These are phyloP conservation scores for Tuctoria greenei DNA, from an alignment of 176 grass and related monocot genomes.

Conservation along the genomic window DNA sequence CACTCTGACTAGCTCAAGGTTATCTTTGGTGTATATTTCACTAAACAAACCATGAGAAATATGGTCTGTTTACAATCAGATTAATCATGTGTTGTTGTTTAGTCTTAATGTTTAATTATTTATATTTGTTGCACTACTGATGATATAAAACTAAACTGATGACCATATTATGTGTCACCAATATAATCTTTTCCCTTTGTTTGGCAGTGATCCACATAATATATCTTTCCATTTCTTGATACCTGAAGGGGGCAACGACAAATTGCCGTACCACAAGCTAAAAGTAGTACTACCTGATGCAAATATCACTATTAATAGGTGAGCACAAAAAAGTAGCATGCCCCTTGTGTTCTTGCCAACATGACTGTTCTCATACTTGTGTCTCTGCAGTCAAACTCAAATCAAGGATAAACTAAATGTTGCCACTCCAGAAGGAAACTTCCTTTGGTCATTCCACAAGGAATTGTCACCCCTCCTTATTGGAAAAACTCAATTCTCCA, in stretches of 20 bases:
- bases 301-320: conserved; percentile 75
- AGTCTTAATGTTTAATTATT: not conserved
- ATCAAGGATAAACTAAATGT: conserved; percentile 66
- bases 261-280: conserved; percentile 68
- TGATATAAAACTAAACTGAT: not conserved
- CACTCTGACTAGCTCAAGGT: conserved; percentile 82
- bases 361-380: conserved; percentile 23
- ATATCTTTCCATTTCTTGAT: conserved; percentile 81
- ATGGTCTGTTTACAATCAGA: not conserved
- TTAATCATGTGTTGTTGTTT: not conserved
- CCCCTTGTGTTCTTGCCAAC: conserved; percentile 7
- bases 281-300: conserved; percentile 77
- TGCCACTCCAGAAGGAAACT: conserved; percentile 62
- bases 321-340: conserved; percentile 20
- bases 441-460: conserved; percentile 42
- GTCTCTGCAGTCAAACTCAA: conserved; percentile 58
- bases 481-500: conserved; percentile 42
- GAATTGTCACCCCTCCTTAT: conserved; percentile 76
- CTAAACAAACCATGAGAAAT: not conserved
- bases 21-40: conserved; percentile 24
- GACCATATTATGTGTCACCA: not conserved
- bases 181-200: conserved; percentile 25
- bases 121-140: not conserved
- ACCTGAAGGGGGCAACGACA: conserved; percentile 57
- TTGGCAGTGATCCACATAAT: conserved; percentile 64